Evolutionary conservation across 2,329 filamentous ascomycete species (phyloP).

Genomic region (Plectosphaerella sp.): DNA sequence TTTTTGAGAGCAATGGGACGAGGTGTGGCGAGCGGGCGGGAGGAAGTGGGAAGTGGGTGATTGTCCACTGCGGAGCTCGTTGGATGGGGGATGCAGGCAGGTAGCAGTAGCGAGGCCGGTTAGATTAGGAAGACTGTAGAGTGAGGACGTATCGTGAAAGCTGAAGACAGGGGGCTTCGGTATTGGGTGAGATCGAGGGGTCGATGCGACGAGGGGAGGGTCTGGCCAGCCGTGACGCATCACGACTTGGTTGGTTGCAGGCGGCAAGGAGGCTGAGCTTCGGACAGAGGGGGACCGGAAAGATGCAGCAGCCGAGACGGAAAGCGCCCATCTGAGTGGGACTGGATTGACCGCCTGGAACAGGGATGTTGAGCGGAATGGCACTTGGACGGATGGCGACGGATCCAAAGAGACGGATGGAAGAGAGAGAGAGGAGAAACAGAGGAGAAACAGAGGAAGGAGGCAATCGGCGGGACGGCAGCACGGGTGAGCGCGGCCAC

Average conservation of each 20-base stretch:
- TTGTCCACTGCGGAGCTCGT: too few relatives aligned
- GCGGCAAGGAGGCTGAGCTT: background rate
- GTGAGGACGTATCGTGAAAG: background rate
- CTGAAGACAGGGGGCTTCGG: background rate
- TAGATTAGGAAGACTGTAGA: background rate
- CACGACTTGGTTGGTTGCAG: background rate
- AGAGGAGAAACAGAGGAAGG: background rate
- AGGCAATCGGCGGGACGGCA: background rate
- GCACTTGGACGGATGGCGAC: too few relatives aligned
- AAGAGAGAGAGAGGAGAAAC: too few relatives aligned
- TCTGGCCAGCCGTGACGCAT: too few relatives aligned
- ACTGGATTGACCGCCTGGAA: background rate
- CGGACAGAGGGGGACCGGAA: background rate
- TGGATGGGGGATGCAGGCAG: background rate
- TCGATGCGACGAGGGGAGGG: background rate
- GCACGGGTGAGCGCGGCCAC: background rate
- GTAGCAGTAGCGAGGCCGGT: background rate
- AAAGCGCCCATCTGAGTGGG: background rate
- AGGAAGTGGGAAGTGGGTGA: background rate
- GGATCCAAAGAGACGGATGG: too few relatives aligned
- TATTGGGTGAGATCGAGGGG: background rate
- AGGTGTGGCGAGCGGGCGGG: background rate
- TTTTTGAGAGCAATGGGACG: background rate
- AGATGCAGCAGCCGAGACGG: background rate
- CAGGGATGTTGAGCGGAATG: background rate